Conservation (phyloP, 78 protist species). For the slime mould (Dictyostelium discoideum) region DNA sequence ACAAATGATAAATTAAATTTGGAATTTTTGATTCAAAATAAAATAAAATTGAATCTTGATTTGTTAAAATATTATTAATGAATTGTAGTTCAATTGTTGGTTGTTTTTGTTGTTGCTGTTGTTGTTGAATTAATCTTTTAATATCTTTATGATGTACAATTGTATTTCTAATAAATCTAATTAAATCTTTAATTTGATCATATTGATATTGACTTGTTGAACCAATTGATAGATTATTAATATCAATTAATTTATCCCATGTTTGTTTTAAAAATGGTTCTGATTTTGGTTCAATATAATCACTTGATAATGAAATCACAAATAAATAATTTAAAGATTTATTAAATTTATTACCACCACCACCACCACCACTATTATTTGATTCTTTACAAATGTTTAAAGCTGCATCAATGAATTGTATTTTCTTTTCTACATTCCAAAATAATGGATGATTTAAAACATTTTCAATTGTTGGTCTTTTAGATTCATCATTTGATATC, state of each 20-base stretch:
- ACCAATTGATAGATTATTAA: background rate
- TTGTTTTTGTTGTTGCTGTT: too few relatives aligned
- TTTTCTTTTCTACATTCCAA: background rate
- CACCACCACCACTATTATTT: too few relatives aligned
- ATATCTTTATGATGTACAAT: conserved; percentile 45
- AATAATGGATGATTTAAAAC: conserved; percentile 46
- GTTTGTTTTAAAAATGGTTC: background rate
- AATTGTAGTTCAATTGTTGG: background rate
- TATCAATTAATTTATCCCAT: conserved; percentile 54
- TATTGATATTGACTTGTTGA: background rate
- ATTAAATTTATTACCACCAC: background rate
- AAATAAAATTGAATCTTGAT: background rate
- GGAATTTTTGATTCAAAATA: conserved; percentile 36
- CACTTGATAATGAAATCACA: background rate
- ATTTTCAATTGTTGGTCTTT: conserved; percentile 9
- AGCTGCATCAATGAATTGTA: conserved; percentile 21
- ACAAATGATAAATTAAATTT: conserved; percentile 9
- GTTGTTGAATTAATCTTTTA: background rate
- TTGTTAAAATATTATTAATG: background rate
- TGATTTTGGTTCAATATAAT: background rate
- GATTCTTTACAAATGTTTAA: background rate
- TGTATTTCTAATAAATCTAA: conserved; percentile 38
- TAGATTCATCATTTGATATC: conserved; percentile 11
- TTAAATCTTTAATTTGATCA: conserved; percentile 10
- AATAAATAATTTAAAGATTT: background rate